Conservation (phyloP, 2,329 filamentous ascomycete genomes). For the Xenoacremonium recifei region DNA sequence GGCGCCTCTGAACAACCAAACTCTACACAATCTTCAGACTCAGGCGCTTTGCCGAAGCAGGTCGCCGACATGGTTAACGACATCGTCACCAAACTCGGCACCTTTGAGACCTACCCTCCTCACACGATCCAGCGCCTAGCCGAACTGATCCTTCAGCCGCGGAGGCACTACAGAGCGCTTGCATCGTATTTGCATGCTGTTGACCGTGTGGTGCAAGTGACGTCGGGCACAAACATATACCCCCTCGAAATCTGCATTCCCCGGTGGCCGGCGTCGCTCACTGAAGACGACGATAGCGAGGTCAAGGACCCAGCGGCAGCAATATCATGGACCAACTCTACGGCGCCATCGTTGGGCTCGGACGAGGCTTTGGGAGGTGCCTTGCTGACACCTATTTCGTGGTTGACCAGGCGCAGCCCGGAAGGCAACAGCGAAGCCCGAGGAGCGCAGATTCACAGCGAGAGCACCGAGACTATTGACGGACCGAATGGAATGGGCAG, state of each 20-base stretch:
- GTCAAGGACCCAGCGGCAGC: slow-evolving; percentile 34
- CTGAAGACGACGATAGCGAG: slow-evolving; percentile 67
- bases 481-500: slow-evolving; percentile 76
- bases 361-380: slow-evolving; percentile 91
- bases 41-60: slow-evolving; percentile 59
- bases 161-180: slow-evolving; percentile 75
- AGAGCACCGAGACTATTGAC: slow-evolving; percentile 77
- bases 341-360: slow-evolving; percentile 60
- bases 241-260: slow-evolving; percentile 71
- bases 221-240: slow-evolving; percentile 76
- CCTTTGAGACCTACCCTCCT: slow-evolving; percentile 75
- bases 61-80: slow-evolving; percentile 61
- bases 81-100: slow-evolving; percentile 60
- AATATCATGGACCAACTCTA: slow-evolving; percentile 49
- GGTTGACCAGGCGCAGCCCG: slow-evolving; percentile 57
- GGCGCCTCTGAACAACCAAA: slow-evolving; percentile 43
- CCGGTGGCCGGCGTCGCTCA: slow-evolving; percentile 53
- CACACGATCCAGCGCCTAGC: slow-evolving; percentile 91
- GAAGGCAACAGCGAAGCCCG: slow-evolving; percentile 27
- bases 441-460: slow-evolving; percentile 57
- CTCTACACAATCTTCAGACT: slow-evolving; percentile 29
- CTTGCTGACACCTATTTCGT: slow-evolving; percentile 89
- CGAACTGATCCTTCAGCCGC: slow-evolving; percentile 78
- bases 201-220: slow-evolving; percentile 87
- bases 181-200: slow-evolving; percentile 86